Evolutionary conservation across 306 rosid species (phyloP).

Genomic region (Biancaea sappan): DNA sequence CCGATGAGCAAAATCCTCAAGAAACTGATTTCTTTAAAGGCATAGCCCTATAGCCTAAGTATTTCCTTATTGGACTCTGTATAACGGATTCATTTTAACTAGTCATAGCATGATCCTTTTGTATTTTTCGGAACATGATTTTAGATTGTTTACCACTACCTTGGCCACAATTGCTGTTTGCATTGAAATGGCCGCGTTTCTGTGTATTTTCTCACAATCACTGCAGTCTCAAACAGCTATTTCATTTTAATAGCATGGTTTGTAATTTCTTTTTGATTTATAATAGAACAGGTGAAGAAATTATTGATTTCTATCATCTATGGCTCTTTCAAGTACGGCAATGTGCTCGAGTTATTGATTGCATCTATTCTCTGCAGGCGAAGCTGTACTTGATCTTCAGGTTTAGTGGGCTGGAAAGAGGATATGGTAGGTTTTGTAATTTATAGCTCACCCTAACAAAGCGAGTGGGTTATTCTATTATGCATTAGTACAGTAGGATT

Average conservation of each 20-base stretch:
- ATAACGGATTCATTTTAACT: background rate
- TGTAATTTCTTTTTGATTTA: too few species aligned
- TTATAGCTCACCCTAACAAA: constrained; percentile 20
- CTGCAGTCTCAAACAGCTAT: background rate
- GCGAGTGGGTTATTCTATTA: constrained; percentile 33
- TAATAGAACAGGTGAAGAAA: constrained; percentile 13
- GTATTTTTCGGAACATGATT: background rate
- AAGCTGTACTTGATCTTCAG: constrained; percentile 59
- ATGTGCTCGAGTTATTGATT: constrained; percentile 13
- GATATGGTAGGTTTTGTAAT: constrained; percentile 33
- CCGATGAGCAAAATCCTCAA: constrained; percentile 14
- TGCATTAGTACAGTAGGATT: constrained; percentile 37
- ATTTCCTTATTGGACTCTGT: background rate
- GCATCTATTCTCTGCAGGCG: constrained; percentile 45
- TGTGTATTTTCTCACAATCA: background rate
- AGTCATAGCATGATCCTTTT: background rate
- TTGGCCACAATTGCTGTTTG: background rate
- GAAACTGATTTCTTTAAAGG: background rate
- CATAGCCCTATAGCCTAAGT: background rate
- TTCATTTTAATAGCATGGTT: background rate
- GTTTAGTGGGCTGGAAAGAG: constrained; percentile 28
- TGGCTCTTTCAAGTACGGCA: background rate
- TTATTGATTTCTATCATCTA: background rate
- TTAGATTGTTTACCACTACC: background rate
- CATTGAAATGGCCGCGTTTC: background rate